Evolutionary conservation across 1,284 basidiomycete species (phyloP).

Genomic region (Xanthoconium separans): DNA sequence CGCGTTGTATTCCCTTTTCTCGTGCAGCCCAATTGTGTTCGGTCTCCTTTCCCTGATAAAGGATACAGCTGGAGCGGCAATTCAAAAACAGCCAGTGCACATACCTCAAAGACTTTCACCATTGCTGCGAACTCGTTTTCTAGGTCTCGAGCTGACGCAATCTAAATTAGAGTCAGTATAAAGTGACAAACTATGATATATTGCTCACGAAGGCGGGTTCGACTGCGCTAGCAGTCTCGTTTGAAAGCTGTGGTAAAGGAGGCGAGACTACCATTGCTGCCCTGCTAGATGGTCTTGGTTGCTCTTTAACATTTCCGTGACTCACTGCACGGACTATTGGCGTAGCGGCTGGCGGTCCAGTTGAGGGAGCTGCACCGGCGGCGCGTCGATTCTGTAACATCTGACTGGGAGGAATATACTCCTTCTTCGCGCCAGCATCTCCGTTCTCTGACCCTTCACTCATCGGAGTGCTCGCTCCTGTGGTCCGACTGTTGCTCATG

Average conservation of each 20-base stretch:
- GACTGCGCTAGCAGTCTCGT: conserved; percentile 45
- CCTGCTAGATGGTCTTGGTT: conserved; percentile 57
- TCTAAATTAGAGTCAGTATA: conserved; percentile 42
- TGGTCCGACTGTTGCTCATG: conserved; percentile 40
- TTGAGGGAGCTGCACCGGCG: conserved; percentile 29
- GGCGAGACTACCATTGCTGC: conserved; percentile 46
- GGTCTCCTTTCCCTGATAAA: conserved; percentile 82
- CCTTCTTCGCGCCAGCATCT: conserved; percentile 46
- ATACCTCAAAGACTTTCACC: conserved; percentile 78
- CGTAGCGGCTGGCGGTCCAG: conserved; percentile 27
- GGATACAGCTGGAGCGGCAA: conserved; percentile 6
- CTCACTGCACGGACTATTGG: conserved; percentile 48
- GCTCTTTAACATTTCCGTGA: conserved; percentile 45
- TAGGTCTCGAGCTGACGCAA: conserved; percentile 83
- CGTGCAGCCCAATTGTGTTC: conserved; percentile 94
- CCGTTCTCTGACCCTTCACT: conserved; percentile 62
- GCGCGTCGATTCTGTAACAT: conserved; percentile 56
- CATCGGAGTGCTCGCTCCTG: conserved; percentile 41
- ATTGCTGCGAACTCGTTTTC: conserved; percentile 83
- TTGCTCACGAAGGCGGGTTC: conserved; percentile 69
- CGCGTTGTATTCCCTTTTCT: conserved; percentile 75
- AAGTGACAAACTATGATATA: neutral
- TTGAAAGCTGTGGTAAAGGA: conserved; percentile 38
- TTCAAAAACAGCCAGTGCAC: conserved; percentile 6
- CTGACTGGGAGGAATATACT: conserved; percentile 74